A percentile compares a stretch with the other conserved stretches of the same genome.
Conservation (phyloP, 75 land plant genomes). For the Isoetes taiwanensis region DNA sequence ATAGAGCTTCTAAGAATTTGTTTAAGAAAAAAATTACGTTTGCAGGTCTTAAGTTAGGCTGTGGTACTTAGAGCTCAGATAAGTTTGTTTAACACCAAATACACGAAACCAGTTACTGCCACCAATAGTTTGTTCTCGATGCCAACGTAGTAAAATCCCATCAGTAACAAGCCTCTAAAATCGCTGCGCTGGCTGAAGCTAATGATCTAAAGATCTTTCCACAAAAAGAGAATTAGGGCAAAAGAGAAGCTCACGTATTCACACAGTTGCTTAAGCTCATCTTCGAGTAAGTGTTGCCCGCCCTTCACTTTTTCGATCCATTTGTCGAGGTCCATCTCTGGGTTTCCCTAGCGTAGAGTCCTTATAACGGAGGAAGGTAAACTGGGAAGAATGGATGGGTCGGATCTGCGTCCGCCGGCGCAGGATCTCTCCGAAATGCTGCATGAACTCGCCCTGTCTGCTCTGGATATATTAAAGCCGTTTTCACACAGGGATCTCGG, state of each 20-base stretch:
- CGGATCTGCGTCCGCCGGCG: too few relatives aligned
- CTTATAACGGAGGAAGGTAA: too few relatives aligned
- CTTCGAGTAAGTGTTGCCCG: slow-evolving; percentile 71
- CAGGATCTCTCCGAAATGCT: too few relatives aligned
- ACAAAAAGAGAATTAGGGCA: background rate
- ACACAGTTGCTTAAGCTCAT: slow-evolving; percentile 92
- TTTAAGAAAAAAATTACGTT: too few relatives aligned
- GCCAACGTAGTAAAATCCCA: background rate
- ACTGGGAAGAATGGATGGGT: too few relatives aligned
- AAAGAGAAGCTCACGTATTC: slow-evolving; percentile 49
- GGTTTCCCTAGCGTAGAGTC: too few relatives aligned
- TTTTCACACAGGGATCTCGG: too few relatives aligned
- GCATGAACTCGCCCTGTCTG: too few relatives aligned
- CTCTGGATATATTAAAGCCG: too few relatives aligned
- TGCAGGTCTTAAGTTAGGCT: too few relatives aligned
- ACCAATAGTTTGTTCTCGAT: background rate
- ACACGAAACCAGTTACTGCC: too few relatives aligned
- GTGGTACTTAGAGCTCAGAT: slow-evolving; percentile 5
- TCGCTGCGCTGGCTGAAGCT: background rate
- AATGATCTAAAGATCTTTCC: background rate
- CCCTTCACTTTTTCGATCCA: slow-evolving; percentile 90
- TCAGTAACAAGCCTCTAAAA: background rate
- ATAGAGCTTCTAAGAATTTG: too few relatives aligned
- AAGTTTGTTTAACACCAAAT: background rate
- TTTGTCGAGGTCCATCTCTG: slow-evolving; percentile 87